phyloP scores from a whole-genome alignment of 2,329 filamentous ascomycete species.

The Pleomassaria siparia region DNA sequence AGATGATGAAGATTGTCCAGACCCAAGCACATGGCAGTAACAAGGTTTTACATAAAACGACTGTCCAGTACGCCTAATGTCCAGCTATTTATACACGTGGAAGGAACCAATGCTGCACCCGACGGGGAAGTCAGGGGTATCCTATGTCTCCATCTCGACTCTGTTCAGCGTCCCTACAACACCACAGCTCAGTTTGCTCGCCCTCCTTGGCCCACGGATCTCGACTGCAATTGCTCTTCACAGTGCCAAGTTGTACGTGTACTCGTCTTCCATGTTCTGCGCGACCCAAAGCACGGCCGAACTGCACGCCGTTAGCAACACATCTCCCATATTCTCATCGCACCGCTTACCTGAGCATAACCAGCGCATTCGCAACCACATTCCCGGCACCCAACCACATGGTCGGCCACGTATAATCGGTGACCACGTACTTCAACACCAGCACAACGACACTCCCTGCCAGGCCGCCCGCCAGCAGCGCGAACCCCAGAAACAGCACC shows the following conservation, averaged over 20 bases:
- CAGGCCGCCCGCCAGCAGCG: slow-evolving; percentile 67
- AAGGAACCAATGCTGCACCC: slow-evolving; percentile 4
- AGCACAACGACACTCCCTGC: slow-evolving; percentile 68
- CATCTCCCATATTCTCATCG: background rate
- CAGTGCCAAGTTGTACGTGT: slow-evolving; percentile 68
- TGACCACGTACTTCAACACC: slow-evolving; percentile 67
- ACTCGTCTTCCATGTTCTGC: slow-evolving; percentile 74
- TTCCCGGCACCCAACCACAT: slow-evolving; percentile 70
- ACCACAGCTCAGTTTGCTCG: slow-evolving; percentile 1
- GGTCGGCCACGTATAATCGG: slow-evolving; percentile 60
- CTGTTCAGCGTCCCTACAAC: background rate
- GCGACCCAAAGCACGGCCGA: slow-evolving; percentile 68
- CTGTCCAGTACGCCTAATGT: slow-evolving; percentile 12
- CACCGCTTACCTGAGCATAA: slow-evolving; percentile 65
- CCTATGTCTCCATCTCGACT: background rate
- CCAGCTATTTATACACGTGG: slow-evolving; percentile 16
- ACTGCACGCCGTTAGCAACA: slow-evolving; percentile 44
- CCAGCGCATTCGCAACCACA: slow-evolving; percentile 63
- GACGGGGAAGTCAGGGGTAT: slow-evolving; percentile 1
- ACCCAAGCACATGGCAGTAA: background rate
- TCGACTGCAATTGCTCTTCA: too few species aligned
- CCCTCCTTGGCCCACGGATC: background rate
- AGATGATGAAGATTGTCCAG: background rate
- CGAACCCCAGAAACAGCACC: slow-evolving; percentile 70
- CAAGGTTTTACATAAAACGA: background rate